Evolutionary conservation across 179 eudicot genomes (phyloP), one percentile per base, ranked within the genome.

Genomic region (Camellia oleifera): DNA sequence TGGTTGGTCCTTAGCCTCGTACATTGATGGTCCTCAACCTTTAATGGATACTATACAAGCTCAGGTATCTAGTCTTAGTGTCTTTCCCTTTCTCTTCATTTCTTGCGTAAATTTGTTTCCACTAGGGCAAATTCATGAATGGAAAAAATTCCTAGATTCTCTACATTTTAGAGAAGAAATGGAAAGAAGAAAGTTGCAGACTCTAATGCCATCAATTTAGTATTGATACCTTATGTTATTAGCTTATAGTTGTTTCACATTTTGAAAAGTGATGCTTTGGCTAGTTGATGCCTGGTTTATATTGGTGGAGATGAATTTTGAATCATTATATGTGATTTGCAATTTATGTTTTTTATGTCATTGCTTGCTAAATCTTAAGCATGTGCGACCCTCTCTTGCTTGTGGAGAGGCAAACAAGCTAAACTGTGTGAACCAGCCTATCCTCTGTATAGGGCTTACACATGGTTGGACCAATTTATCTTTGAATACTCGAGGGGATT

Each of bases 1-100:
- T 83, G 99, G 99, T 81, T 96, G 98, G 99, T 94, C 98, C 58
- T 88, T 96, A 79, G 92, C 96, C 67, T 88, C 91, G 32, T 84
- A 83, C 42, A 81, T 40, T 78, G 83, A 87, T 81, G 89, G 78
- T 65, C 79, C 87, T 83, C 87, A 81, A 61, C 82, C 83, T 71
- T 79, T 70, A 17, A 64, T 48, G 52, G 89, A 84, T 81, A 82
- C 77, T 79, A 63, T 76, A 79, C 80, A 74, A 71, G 48, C 79
- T 7, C 87, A 88, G 97, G 98, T 93, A 80, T 14, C 40, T 74
- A 58, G 61, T 20, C 8, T 26, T 32, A 26, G 17, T 17, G 18
- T 46, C 60, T 46, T 23, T 50, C 64, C 20, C 60, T 46, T 23
- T 50, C 56, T 15, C 71, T 26, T 26, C 15, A 23, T 48, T 40